phyloP scores from a whole-genome alignment of 805 yeast genomes.

The Lipomyces chichibuensis region DNA sequence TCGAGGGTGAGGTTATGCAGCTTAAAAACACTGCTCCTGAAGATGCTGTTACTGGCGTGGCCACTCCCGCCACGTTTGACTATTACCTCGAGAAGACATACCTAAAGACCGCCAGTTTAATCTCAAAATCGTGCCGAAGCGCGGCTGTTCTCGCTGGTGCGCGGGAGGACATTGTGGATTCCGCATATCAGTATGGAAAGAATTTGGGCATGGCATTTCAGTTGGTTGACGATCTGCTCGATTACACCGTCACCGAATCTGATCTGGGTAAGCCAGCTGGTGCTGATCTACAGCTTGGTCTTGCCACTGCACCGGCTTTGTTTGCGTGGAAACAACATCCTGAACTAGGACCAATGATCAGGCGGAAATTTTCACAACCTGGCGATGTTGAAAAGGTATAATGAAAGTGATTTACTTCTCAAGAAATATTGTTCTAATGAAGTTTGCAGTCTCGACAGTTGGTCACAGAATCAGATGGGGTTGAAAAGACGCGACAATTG shows the following conservation, averaged over 20 bases:
- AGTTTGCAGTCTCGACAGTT: constrained; percentile 60
- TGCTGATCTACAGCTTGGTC: constrained; percentile 89
- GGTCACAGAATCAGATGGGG: constrained; percentile 72
- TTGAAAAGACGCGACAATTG: constrained; percentile 70
- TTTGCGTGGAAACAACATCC: constrained; percentile 93
- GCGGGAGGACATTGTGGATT: constrained; percentile 70
- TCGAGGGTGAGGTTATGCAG: constrained; percentile 99
- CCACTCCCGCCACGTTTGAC: constrained; percentile 73
- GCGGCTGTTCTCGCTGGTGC: constrained; percentile 93
- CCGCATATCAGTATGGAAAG: constrained; percentile 88
- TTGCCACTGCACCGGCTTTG: constrained; percentile 95
- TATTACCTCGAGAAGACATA: constrained; percentile 95
- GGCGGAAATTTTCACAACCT: constrained; percentile 73
- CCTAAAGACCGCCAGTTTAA: constrained; percentile 88
- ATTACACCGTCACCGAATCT: constrained; percentile 84
- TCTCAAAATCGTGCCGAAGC: constrained; percentile 91
- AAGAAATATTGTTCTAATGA: background rate
- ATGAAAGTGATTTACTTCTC: background rate
- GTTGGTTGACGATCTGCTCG: constrained; percentile 93
- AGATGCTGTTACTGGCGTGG: constrained; percentile 54
- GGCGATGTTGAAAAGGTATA: constrained; percentile 74
- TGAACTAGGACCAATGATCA: constrained; percentile 78
- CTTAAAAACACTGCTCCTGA: constrained; percentile 83
- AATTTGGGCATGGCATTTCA: constrained; percentile 95
- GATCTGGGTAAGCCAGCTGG: constrained; percentile 94